These are phyloP conservation scores for Plectranthus barbatus DNA, from an alignment of 257 asterid species.

Conservation along the genomic window DNA sequence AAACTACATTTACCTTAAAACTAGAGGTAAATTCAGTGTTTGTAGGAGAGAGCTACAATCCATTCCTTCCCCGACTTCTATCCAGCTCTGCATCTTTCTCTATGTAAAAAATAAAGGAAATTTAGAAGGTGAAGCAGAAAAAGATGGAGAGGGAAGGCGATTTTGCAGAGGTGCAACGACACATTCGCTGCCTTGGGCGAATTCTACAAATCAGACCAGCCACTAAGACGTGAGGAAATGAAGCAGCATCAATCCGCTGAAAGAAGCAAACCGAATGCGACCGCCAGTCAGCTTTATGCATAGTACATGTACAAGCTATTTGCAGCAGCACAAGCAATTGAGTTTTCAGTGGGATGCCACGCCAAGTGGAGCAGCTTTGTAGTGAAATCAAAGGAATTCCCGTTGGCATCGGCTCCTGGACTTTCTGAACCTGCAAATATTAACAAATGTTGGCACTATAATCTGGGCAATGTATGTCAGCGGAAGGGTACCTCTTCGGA, in stretches of 20 bases:
- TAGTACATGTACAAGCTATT: conserved; percentile 99
- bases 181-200: conserved; percentile 20
- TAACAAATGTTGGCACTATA: background rate
- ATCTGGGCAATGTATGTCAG: background rate
- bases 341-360: conserved; percentile 96
- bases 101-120: conserved; percentile 30
- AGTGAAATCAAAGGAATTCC: conserved; percentile 82
- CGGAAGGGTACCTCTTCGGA: conserved; percentile 58
- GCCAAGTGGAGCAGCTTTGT: conserved; percentile 95
- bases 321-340: conserved; percentile 99
- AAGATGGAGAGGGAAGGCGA: conserved; percentile 28
- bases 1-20: conserved; percentile 44
- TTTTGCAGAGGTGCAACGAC: conserved; percentile 21
- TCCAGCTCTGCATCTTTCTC: conserved; percentile 38
- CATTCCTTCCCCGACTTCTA: conserved; percentile 43
- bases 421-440: conserved; percentile 62
- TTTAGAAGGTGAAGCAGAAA: conserved; percentile 32
- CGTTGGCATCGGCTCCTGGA: conserved; percentile 77
- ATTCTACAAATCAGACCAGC: no score
- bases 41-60: conserved; percentile 57
- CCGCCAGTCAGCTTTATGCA: conserved; percentile 44
- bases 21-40: conserved; percentile 29
- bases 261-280: conserved; percentile 31
- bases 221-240: conserved; percentile 26
- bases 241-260: conserved; percentile 19